phyloP scores from a whole-genome alignment of 163 green algal genomes.

The Prototheca wickerhamii region DNA sequence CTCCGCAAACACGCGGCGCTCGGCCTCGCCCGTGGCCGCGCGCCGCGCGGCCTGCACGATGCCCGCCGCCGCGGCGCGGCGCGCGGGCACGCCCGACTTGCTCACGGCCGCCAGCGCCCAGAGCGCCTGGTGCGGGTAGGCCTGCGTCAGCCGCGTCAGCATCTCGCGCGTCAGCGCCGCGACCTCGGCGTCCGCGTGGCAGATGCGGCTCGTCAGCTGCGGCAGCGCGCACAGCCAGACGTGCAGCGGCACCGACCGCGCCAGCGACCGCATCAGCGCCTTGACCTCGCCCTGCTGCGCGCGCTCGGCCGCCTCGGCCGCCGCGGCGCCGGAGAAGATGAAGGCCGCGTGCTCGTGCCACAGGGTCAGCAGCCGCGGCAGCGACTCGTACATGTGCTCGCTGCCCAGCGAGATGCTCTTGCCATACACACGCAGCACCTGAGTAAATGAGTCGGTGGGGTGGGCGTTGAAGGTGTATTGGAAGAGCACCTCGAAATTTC shows the following conservation, averaged over 20 bases:
- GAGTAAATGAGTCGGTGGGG: too few species aligned
- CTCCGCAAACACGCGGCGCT: slow-evolving; percentile 24
- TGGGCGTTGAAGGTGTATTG: too few species aligned
- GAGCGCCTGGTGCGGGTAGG: slow-evolving; percentile 60
- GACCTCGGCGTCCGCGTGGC: slow-evolving; percentile 63
- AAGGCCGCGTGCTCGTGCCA: slow-evolving; percentile 81
- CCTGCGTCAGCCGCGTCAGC: slow-evolving; percentile 36
- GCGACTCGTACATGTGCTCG: slow-evolving; percentile 63
- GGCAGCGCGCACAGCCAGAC: slow-evolving; percentile 80
- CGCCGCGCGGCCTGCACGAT: slow-evolving; percentile 34
- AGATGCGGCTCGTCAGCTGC: slow-evolving; percentile 88
- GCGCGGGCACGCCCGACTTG: slow-evolving; percentile 49
- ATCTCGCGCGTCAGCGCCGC: slow-evolving; percentile 43
- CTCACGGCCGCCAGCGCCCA: slow-evolving; percentile 69
- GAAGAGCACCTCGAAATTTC: too few species aligned
- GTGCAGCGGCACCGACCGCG: slow-evolving; percentile 31
- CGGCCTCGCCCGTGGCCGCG: slow-evolving; percentile 2
- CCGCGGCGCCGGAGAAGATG: too few species aligned
- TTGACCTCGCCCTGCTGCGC: slow-evolving; percentile 5
- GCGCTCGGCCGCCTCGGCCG: not conserved
- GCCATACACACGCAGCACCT: slow-evolving; percentile 74
- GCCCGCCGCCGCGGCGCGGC: slow-evolving; percentile 36
- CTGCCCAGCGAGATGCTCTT: slow-evolving; percentile 49
- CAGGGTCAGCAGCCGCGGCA: slow-evolving; percentile 90
- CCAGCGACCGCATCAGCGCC: slow-evolving; percentile 30